phyloP scores from a whole-genome alignment of 305 asterid species.

The Withania somnifera region DNA sequence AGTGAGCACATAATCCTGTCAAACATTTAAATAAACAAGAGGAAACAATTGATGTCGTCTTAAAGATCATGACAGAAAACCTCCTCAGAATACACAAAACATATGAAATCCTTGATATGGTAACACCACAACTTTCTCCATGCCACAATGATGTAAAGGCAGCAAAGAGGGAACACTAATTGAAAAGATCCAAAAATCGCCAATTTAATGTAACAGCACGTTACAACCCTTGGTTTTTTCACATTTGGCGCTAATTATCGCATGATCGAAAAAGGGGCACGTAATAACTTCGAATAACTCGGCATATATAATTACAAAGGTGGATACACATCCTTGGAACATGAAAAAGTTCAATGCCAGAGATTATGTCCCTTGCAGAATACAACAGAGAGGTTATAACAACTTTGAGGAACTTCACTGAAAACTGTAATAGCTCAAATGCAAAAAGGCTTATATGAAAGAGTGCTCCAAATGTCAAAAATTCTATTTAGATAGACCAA shows the following conservation, averaged over 20 bases:
- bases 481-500: neutral
- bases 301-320: neutral
- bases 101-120: neutral
- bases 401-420: neutral
- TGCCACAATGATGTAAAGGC: neutral
- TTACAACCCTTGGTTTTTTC: neutral
- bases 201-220: neutral
- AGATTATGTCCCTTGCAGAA: neutral
- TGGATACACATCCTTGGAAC: neutral
- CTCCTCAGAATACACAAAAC: neutral
- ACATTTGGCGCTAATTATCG: neutral
- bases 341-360: neutral
- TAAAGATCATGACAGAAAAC: neutral
- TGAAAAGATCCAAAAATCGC: neutral
- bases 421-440: neutral
- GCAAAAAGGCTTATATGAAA: neutral
- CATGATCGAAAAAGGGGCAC: neutral
- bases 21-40: constrained; percentile 8
- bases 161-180: neutral
- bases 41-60: neutral
- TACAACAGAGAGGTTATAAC: neutral
- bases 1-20: constrained; percentile 94
- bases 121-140: neutral
- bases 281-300: neutral
- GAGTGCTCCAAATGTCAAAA: neutral